A percentile compares a stretch with the other conserved stretches of the same genome.
phyloP scores from a whole-genome alignment of 129 eudicot species.

The Heracleum sosnowskyi region DNA sequence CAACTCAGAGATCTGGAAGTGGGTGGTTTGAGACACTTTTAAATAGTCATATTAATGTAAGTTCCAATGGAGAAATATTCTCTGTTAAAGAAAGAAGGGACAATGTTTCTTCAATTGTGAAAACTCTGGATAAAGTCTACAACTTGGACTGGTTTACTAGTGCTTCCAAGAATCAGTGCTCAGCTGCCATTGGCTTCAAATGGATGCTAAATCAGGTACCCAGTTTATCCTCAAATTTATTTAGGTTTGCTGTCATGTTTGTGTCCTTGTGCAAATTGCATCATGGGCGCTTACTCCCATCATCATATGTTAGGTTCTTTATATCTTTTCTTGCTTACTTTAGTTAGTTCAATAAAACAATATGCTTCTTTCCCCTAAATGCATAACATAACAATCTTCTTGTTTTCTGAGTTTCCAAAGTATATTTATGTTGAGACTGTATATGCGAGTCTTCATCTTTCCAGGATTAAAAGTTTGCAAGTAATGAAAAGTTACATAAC shows the following conservation, averaged over 20 bases:
- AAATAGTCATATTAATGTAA: constrained; percentile 77
- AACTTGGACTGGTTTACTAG: constrained; percentile 81
- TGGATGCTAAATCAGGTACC: constrained; percentile 99
- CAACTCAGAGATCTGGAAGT: constrained; percentile 94
- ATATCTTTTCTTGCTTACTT: background rate
- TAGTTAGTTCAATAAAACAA: background rate
- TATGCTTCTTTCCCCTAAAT: background rate
- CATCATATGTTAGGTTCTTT: background rate
- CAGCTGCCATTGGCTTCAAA: constrained; percentile 92
- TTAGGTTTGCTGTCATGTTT: background rate
- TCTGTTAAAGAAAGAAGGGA: constrained; percentile 53
- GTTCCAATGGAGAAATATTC: constrained; percentile 92
- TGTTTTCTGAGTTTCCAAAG: background rate
- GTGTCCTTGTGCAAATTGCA: background rate
- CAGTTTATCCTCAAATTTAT: background rate
- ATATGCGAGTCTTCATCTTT: background rate
- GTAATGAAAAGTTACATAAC: background rate
- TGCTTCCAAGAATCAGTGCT: constrained; percentile 81
- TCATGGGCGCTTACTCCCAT: background rate
- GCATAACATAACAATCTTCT: background rate
- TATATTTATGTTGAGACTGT: background rate
- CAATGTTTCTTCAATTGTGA: constrained; percentile 45
- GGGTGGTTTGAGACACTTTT: constrained; percentile 94
- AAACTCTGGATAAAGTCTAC: constrained; percentile 74
- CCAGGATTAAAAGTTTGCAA: background rate